Base-by-base conservation (phyloP, 2,329 filamentous ascomycete species). In the Paecilomyces variotii region DNA sequence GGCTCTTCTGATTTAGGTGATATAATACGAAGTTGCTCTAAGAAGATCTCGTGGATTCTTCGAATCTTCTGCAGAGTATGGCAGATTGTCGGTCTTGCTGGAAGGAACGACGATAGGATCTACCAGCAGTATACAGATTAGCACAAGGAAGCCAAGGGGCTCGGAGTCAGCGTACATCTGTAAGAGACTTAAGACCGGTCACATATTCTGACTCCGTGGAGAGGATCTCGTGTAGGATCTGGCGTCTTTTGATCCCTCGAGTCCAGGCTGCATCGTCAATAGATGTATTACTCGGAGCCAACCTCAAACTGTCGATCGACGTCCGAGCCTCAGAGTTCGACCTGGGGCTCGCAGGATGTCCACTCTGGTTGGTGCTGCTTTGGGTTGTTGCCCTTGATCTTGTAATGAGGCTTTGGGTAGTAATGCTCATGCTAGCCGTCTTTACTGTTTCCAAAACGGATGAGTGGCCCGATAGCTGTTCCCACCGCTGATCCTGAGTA, bases 131-230 rank as follows among this genome's bases (percentile, higher is more conserved):
- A 52, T 39, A 51, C 14, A 19, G 9, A 27, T 56, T 19, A 56
- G 54, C 54, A 49, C 2, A 4, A 14, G 6, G 10, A 52, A 52
- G 14, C 5, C 24, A 28, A 52, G 14, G 12, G 14, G 24, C 34
- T 54, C 0, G 19, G 14, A 35, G 28, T 3, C 49, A 24, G 57
- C 85, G 70, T 77, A 93, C 92, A 74, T 95, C 91, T 70, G 89
- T 88, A 60, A 97, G 79, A 63, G 94, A 91, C 66, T 90, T 90
- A 59, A 97, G 75, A 67, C 96, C 93, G 14, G 87, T 85, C 65
- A 97, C 87, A 70, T 97, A 97, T 67, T 87, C 85, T 70, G 94
- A 89, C 72, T 97, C 94, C 0, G 92, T 96, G 58, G 78, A 83
- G 61, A 97, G 85, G 55, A 97, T 78, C 74, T 97, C 94, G 69